These are phyloP conservation scores for Penicillium chermesinum DNA, from an alignment of 495 filamentous ascomycete species.

Conservation along the genomic window DNA sequence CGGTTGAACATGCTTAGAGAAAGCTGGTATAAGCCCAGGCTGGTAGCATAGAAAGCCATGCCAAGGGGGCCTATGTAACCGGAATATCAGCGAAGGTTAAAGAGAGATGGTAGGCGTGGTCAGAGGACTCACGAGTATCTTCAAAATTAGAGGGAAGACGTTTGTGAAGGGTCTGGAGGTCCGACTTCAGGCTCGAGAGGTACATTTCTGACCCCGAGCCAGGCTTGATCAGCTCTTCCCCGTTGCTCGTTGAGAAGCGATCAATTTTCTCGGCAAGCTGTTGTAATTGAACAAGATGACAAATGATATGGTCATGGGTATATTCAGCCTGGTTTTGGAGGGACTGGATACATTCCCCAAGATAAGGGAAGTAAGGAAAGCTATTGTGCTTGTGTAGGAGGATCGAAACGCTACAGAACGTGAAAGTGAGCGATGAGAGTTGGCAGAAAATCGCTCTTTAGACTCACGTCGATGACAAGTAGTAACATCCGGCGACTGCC, in stretches of 20 bases:
- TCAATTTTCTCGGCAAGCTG: constrained; percentile 23
- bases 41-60: constrained; percentile 19
- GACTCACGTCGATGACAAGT: constrained; percentile 21
- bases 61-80: constrained; percentile 14
- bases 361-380: constrained; percentile 14
- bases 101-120: background rate
- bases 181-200: constrained; percentile 15
- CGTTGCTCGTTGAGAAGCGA: constrained; percentile 11
- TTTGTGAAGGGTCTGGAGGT: constrained; percentile 15
- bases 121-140: constrained; percentile 12
- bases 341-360: constrained; percentile 18
- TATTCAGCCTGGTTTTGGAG: constrained; percentile 10
- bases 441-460: background rate
- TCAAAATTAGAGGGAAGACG: constrained; percentile 12
- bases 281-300: constrained; percentile 19
- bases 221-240: constrained; percentile 6
- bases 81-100: background rate
- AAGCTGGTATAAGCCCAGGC: constrained; percentile 21
- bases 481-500: constrained; percentile 20
- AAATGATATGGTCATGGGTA: constrained; percentile 17
- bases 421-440: background rate
- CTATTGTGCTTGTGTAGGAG: constrained; percentile 20
- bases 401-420: background rate
- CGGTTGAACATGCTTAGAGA: constrained; percentile 5
- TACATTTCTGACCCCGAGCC: constrained; percentile 21